Percentiles rank a stretch among this genome's conserved stretches.
Conservation (phyloP, 305 asterid species). For the Salvia sclarea region DNA sequence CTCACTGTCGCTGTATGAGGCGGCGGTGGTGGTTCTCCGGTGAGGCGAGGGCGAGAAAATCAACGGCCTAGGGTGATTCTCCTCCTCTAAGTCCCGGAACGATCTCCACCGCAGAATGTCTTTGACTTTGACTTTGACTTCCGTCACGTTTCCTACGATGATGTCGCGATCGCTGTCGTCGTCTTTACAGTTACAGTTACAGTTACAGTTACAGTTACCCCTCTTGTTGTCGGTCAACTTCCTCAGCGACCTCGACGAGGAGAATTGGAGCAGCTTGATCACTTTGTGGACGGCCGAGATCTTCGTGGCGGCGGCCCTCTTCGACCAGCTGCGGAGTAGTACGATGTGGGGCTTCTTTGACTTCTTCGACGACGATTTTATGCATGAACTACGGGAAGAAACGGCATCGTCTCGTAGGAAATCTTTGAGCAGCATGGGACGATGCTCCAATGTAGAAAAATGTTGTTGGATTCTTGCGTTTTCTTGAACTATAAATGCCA, state of each 20-base stretch:
- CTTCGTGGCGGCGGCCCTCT: conserved; percentile 58
- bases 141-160: conserved; percentile 7
- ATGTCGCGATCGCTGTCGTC: conserved; percentile 13
- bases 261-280: conserved; percentile 53
- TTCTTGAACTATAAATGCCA: conserved; percentile 30
- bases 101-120: conserved; percentile 88
- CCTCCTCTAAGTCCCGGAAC: conserved; percentile 61
- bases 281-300: conserved; percentile 61
- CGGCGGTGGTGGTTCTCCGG: conserved; percentile 29
- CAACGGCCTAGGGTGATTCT: conserved; percentile 42
- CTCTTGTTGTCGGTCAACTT: conserved; percentile 28
- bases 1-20: conserved; percentile 56
- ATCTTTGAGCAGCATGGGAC: conserved; percentile 73
- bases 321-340: conserved; percentile 56
- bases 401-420: conserved; percentile 60
- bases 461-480: conserved; percentile 24
- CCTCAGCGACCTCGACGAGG: conserved; percentile 46
- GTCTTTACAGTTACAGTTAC: too few species aligned
- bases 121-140: conserved; percentile 58
- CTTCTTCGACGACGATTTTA: background rate
- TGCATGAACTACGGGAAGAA: conserved; percentile 33
- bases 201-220: too few species aligned
- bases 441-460: conserved; percentile 29
- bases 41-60: conserved; percentile 34
- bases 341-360: conserved; percentile 16